These are phyloP conservation scores for Torulaspora franciscae DNA, from an alignment of 805 yeast genomes.

Conservation along the genomic window DNA sequence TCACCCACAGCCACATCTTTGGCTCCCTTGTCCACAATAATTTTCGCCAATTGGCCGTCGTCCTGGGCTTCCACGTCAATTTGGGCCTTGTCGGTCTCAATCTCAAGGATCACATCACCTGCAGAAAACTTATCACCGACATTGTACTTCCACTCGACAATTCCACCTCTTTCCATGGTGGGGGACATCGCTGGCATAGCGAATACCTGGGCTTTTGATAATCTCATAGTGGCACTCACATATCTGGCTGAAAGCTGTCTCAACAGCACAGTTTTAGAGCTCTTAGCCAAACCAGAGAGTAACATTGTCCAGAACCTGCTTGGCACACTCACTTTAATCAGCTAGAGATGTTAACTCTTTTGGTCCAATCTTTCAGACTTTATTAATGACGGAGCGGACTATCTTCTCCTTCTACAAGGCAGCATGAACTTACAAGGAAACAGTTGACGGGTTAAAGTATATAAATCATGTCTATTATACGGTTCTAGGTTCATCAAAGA, in stretches of 20 bases:
- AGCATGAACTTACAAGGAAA: neutral
- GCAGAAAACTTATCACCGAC: constrained; percentile 67
- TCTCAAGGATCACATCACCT: constrained; percentile 79
- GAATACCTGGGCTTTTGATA: constrained; percentile 43
- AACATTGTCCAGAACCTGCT: constrained; percentile 5
- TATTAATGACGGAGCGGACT: neutral
- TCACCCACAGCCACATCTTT: constrained; percentile 78
- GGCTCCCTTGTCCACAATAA: constrained; percentile 63
- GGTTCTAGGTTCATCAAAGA: neutral
- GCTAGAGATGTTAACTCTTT: neutral
- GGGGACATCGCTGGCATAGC: constrained; percentile 99
- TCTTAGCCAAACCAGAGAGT: constrained; percentile 9
- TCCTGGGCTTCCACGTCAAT: constrained; percentile 86
- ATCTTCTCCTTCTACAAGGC: neutral
- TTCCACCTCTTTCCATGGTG: constrained; percentile 94
- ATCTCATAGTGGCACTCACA: constrained; percentile 25
- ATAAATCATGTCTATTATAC: neutral
- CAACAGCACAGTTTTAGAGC: constrained; percentile 6
- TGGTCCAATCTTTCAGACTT: neutral
- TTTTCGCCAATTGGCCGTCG: constrained; percentile 84
- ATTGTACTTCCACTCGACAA: constrained; percentile 83
- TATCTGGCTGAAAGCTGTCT: constrained; percentile 15
- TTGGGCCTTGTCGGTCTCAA: constrained; percentile 83
- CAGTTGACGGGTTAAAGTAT: neutral
- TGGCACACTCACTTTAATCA: neutral